Evolutionary conservation across 2,329 filamentous ascomycete genomes (phyloP), one percentile per base, ranked within the genome.

Genomic region (Stagonosporopsis chrysanthemi): DNA sequence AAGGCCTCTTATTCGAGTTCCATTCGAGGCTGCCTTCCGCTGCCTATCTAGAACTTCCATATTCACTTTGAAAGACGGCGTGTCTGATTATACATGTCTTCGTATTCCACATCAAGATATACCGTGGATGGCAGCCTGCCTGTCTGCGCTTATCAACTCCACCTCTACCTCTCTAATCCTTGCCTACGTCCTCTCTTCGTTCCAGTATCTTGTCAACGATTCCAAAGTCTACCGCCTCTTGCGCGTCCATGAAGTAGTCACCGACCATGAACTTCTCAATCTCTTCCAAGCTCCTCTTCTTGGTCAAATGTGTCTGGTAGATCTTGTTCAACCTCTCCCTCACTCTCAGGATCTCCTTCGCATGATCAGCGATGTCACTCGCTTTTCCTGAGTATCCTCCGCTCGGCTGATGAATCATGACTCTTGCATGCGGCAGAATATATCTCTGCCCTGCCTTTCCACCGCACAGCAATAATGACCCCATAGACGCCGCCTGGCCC

Each of bases 341-440:
- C 52, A 97, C 89, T 56, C 92, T 84, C 74, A 98, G 83, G 54
- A 99, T 99, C 82, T 99, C 94, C 72, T 93, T 97, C 5, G 95
- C 95, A 73, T 99, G 96, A 62, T 99, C 98, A 44, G 96, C 85
- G 63, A 99, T 98, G 72, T 99, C 95, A 29, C 79, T 84, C 28
- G 87, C 87, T 63, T 89, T 86, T 12, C 87, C 87, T 40, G 80
- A 81, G 68, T 88, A 89, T 3, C 87, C 87, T 43, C 94, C 94
- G 2, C 90, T 88, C 0, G 96, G 95, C 75, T 99, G 95, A 79
- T 99, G 95, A 52, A 99, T 88, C 95, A 99, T 99, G 72, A 99
- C 90, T 50, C 91, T 90, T 67, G 89, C 91, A 76, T 99, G 93
- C n/a, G 93, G 93, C 31, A 99, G 84, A 52, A 91, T 92, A 76